phyloP scores from a whole-genome alignment of 78 protist species.

The Chrysochromulina tobinii region DNA sequence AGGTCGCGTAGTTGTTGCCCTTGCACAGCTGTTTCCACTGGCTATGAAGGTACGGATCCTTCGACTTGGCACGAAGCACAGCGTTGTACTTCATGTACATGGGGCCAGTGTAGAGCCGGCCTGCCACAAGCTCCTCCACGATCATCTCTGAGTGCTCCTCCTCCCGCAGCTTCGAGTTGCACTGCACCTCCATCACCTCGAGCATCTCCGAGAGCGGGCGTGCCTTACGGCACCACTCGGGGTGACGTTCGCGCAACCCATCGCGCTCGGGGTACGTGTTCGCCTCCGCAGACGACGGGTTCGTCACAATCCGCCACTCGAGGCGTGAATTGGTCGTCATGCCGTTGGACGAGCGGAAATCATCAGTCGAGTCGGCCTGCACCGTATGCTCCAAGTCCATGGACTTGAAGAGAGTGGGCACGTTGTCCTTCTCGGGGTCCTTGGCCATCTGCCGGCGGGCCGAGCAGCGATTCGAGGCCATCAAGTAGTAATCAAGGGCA shows the following conservation, averaged over 20 bases:
- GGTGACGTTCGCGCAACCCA: not conserved
- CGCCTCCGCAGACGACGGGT: not conserved
- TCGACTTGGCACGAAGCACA: not conserved
- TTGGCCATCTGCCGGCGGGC: too few species aligned
- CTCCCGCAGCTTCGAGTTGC: not conserved
- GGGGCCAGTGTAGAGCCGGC: slow-evolving; percentile 37
- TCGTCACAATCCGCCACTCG: not conserved
- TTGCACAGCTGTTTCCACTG: not conserved
- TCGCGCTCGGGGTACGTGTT: not conserved
- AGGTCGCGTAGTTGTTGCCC: not conserved
- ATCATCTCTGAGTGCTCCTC: not conserved
- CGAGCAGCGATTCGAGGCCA: too few species aligned
- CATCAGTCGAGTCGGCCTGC: not conserved
- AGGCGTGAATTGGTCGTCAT: not conserved
- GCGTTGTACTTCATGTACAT: slow-evolving; percentile 8
- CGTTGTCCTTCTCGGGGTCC: not conserved
- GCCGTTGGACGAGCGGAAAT: not conserved
- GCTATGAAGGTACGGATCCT: not conserved
- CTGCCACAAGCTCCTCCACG: not conserved
- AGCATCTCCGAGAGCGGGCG: not conserved
- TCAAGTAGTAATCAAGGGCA: too few species aligned
- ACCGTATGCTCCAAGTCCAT: not conserved
- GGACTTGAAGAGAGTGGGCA: not conserved
- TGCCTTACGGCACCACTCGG: not conserved
- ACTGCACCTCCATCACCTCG: not conserved